Percentiles rank a stretch among this genome's conserved stretches.
Conservation (phyloP, 2,329 filamentous ascomycete genomes). For the Penicillium sp. region DNA sequence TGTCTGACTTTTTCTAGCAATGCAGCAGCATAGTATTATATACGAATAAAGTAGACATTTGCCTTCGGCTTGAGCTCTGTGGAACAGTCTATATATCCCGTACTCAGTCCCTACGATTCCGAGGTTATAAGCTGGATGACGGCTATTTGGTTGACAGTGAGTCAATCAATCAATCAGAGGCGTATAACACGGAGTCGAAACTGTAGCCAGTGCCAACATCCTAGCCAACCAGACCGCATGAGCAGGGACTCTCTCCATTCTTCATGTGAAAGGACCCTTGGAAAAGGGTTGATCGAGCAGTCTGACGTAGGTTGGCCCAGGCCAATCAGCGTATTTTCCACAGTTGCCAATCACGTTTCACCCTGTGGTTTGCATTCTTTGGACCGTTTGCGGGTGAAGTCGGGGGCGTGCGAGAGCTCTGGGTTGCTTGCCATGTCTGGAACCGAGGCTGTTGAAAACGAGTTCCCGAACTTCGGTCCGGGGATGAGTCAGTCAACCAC, state of each 20-base stretch:
- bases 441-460: constrained; percentile 11
- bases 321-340: neutral
- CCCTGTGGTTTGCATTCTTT: neutral
- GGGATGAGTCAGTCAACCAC: neutral
- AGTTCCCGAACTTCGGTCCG: constrained; percentile 6
- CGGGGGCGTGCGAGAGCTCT: neutral
- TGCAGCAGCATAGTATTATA: neutral
- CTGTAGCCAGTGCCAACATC: neutral
- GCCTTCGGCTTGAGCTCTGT: neutral
- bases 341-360: neutral
- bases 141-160: neutral
- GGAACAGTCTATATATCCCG: neutral
- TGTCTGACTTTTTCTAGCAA: neutral
- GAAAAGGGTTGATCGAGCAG: neutral
- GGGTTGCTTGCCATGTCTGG: neutral
- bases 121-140: neutral
- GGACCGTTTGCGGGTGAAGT: constrained; percentile 11
- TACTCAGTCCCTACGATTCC: neutral
- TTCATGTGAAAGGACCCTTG: neutral
- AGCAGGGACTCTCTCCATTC: neutral
- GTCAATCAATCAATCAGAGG: neutral
- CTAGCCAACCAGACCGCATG: neutral
- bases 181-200: neutral
- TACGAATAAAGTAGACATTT: neutral
- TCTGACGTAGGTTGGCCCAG: neutral